phyloP scores from a whole-genome alignment of 2,329 filamentous ascomycete genomes.

The Westerdykella aurantiaca region DNA sequence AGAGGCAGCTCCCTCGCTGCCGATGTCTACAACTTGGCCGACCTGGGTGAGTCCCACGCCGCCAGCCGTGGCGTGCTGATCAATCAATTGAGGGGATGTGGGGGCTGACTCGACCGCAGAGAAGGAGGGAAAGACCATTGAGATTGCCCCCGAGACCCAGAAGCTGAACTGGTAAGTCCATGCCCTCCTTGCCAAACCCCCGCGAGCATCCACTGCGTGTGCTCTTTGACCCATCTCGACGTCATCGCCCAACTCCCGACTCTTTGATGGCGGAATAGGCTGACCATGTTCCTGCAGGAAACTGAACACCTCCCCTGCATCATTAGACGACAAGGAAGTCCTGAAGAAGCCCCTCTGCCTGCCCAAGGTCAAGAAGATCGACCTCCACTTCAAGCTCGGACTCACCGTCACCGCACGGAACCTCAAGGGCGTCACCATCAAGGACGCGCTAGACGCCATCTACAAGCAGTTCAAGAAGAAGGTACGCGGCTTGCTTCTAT shows the following conservation, averaged over 20 bases:
- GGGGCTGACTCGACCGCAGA: constrained; percentile 50
- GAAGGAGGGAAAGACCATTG: constrained; percentile 63
- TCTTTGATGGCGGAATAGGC: constrained; percentile 3
- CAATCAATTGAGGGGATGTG: constrained; percentile 19
- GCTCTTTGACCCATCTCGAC: constrained; percentile 1
- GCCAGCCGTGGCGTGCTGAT: constrained; percentile 7
- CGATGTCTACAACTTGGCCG: constrained; percentile 75
- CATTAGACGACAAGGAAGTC: constrained; percentile 75
- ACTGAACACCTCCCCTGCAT: constrained; percentile 77
- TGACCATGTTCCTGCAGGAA: constrained; percentile 57
- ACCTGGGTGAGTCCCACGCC: constrained; percentile 61
- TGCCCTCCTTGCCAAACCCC: neutral
- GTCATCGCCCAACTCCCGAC: constrained; percentile 5
- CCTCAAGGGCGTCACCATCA: constrained; percentile 91
- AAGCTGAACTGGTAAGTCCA: constrained; percentile 74
- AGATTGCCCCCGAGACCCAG: constrained; percentile 76
- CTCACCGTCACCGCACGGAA: constrained; percentile 86
- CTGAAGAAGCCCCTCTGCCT: constrained; percentile 75
- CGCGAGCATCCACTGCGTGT: neutral
- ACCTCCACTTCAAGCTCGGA: constrained; percentile 84
- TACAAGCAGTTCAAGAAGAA: constrained; percentile 96
- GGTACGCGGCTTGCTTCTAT: constrained; percentile 48
- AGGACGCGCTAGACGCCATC: constrained; percentile 92
- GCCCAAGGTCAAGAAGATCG: constrained; percentile 88
- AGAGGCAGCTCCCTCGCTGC: constrained; percentile 67